phyloP scores from a whole-genome alignment of 768 basidiomycete species.

The Hirschioporus abietinus region DNA sequence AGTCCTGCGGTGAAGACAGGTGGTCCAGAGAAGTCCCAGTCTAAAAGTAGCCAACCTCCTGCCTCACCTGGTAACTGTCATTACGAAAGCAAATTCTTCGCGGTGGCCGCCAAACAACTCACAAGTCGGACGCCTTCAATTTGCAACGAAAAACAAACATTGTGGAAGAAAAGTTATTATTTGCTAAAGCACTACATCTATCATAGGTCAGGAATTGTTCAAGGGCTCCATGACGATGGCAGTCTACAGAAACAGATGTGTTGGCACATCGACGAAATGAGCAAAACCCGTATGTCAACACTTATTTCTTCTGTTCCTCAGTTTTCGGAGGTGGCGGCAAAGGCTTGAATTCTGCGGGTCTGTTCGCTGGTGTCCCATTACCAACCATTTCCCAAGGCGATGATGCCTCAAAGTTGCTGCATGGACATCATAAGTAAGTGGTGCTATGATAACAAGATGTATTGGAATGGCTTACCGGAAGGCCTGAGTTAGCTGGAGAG shows the following conservation, averaged over 20 bases:
- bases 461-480: conserved; percentile 63
- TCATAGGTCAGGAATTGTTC: not conserved
- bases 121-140: not conserved
- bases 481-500: conserved; percentile 94
- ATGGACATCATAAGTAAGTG: not conserved
- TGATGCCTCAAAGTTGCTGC: conserved; percentile 87
- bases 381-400: conserved; percentile 98
- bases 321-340: conserved; percentile 63
- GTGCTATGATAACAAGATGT: not conserved
- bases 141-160: not conserved
- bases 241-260: not conserved
- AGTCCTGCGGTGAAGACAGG: not conserved
- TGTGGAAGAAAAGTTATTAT: not conserved
- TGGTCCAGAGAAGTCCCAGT: not conserved
- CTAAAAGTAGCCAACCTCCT: not conserved
- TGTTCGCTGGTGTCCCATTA: conserved; percentile 44
- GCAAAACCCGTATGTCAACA: not conserved
- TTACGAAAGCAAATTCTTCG: not conserved
- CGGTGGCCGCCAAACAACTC: not conserved
- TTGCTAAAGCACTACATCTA: not conserved
- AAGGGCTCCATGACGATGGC: not conserved
- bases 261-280: not conserved
- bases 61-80: conserved; percentile 1
- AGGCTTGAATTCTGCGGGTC: conserved; percentile 72
- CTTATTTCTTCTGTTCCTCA: conserved; percentile 72